These are phyloP conservation scores for Pyrenula aspistea DNA, from an alignment of 495 filamentous ascomycete species.

Conservation along the genomic window DNA sequence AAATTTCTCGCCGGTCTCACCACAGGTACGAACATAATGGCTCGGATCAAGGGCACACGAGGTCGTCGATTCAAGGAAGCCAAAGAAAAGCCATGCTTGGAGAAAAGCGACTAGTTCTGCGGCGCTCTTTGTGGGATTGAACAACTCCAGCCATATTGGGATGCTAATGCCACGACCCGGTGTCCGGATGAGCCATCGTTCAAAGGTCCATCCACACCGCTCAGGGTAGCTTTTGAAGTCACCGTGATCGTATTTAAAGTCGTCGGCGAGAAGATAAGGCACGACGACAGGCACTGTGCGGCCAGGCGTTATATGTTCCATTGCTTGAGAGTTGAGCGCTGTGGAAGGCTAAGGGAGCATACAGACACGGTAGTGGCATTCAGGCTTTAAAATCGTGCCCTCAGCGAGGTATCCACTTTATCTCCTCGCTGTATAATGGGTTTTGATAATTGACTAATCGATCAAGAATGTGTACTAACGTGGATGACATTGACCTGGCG, in stretches of 20 bases:
- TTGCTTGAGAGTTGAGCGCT: neutral
- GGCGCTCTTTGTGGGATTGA: neutral
- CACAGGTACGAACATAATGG: neutral
- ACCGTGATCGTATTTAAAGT: neutral
- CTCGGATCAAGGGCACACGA: neutral
- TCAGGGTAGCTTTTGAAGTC: neutral
- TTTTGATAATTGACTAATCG: too few species aligned
- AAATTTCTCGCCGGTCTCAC: neutral
- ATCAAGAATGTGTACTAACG: too few species aligned
- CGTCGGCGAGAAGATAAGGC: neutral
- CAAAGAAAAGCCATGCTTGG: conserved; percentile 1
- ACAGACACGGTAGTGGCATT: too few species aligned
- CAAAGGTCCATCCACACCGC: neutral
- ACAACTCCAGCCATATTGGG: neutral
- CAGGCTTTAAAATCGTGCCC: too few species aligned
- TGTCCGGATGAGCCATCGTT: neutral
- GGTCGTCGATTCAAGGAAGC: neutral
- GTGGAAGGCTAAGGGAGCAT: neutral
- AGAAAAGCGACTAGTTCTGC: neutral
- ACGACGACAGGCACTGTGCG: neutral
- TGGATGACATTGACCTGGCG: too few species aligned
- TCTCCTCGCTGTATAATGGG: too few species aligned
- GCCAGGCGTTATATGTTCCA: neutral
- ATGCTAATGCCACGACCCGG: neutral
- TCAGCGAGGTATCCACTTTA: too few species aligned